Base-by-base conservation (phyloP, 768 basidiomycete species). In the Rhodotorula graminis region DNA sequence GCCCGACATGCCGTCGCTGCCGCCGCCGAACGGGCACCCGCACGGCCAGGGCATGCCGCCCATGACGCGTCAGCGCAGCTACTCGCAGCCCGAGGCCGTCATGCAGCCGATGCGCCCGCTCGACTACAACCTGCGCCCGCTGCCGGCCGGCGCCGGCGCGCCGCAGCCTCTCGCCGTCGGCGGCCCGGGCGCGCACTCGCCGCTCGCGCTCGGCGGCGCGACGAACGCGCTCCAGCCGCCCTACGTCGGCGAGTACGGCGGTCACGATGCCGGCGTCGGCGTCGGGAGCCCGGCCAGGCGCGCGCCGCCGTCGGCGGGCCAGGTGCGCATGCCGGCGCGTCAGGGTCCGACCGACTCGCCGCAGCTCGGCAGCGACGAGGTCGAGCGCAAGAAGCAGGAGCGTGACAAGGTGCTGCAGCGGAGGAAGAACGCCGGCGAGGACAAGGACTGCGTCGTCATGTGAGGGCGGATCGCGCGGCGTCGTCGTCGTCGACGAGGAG, bases 361-460 rank as follows among this genome's bases (percentile, higher is more conserved):
- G 18, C 56, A 46, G 27, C 37, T 55, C 15, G 61, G 40, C 21
- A 59, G 46, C 14, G 49, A 46, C 52, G 65, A 67, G 31, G 16
- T 21, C 6, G 66, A 42, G 40, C 61, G 49, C 66, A 61, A 63
- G 50, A 47, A 67, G 52, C 56, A 53, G 37, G 67, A 69, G 44
- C 47, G 70, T 37, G 71, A 76, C 46, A 53, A 64, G 56, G 74
- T 72, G 11, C 33, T 72, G 46, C 67, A 70, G 69, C 46, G 57
- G 49, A 44, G 65, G 52, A 64, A 62, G 62, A 71, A 62, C 79
- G 84, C 83, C 37, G 83, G 82, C 66, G 88, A 88, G 81, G 88
- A 88, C 80, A 91, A 90, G 82, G 91, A 92, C 62, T 94, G 92
- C 79, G 82, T 91, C 61, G 88, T 94, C 79, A 93, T 93, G 92